These are phyloP conservation scores for Colletotrichum theobromicola DNA, from an alignment of 2,329 filamentous ascomycete species.

Conservation along the genomic window DNA sequence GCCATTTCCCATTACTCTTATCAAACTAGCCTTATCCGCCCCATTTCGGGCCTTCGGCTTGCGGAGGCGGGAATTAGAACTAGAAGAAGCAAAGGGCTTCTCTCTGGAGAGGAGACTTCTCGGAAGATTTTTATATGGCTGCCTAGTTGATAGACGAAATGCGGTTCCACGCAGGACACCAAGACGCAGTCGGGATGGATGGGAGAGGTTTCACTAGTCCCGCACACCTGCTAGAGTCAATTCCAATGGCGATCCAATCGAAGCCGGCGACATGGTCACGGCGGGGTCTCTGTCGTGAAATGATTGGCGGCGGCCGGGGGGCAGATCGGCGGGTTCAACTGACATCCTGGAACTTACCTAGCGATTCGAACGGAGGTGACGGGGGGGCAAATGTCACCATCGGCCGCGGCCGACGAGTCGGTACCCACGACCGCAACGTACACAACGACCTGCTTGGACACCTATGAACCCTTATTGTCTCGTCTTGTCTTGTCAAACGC, in stretches of 20 bases:
- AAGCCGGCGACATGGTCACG: neutral
- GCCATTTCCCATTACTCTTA: neutral
- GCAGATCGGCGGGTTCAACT: conserved; percentile 1
- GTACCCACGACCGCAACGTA: neutral
- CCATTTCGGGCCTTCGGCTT: neutral
- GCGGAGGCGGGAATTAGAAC: neutral
- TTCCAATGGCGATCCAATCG: neutral
- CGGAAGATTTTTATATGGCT: conserved; percentile 8
- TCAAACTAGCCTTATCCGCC: neutral
- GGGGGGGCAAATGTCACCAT: neutral
- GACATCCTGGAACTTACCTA: neutral
- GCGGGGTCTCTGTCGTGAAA: neutral
- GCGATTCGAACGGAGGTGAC: neutral
- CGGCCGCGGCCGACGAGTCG: conserved; percentile 2
- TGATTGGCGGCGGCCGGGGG: neutral
- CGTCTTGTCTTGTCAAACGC: neutral
- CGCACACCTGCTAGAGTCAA: neutral
- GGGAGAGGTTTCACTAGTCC: neutral
- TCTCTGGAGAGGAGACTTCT: neutral
- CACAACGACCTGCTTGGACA: neutral
- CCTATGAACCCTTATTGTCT: neutral
- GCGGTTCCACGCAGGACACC: neutral
- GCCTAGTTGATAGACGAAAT: conserved; percentile 5
- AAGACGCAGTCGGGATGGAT: neutral
- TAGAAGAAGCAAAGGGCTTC: neutral